A percentile compares a stretch with the other conserved stretches of the same genome.
Evolutionary conservation across 345 rosid species (phyloP).

Genomic region (Rhodamnia argentea): DNA sequence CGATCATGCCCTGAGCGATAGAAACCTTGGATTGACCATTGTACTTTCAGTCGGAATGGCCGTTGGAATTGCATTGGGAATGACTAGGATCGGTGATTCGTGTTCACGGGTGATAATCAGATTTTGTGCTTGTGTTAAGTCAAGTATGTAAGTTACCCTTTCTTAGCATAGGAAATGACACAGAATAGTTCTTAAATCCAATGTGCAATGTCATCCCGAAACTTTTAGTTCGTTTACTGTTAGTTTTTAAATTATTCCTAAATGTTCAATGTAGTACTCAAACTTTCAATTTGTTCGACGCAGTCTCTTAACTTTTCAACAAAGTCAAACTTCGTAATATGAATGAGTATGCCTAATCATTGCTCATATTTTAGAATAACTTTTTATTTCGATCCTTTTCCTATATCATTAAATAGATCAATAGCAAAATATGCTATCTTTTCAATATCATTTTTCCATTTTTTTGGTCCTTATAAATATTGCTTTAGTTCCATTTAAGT

Average conservation of each 20-base stretch:
- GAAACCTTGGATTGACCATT: background rate
- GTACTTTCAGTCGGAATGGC: background rate
- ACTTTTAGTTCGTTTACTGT: background rate
- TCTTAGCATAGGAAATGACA: background rate
- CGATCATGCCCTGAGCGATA: background rate
- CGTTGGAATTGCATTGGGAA: background rate
- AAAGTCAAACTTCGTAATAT: background rate
- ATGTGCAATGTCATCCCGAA: background rate
- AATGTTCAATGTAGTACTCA: background rate
- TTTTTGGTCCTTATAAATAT: background rate
- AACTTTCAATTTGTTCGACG: background rate
- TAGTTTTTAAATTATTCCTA: background rate
- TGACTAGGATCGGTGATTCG: background rate
- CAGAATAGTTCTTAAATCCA: background rate
- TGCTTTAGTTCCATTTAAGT: background rate
- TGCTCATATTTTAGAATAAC: background rate
- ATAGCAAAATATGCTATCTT: background rate
- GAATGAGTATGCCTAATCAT: background rate
- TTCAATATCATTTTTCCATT: background rate
- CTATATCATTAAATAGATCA: background rate
- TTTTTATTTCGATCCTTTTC: background rate
- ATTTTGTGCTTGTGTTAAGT: background rate
- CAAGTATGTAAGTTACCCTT: background rate
- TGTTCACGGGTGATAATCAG: rapidly evolving
- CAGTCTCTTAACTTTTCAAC: background rate